Conservation (phyloP, 1,284 basidiomycete genomes). For the Malassezia sp. region DNA sequence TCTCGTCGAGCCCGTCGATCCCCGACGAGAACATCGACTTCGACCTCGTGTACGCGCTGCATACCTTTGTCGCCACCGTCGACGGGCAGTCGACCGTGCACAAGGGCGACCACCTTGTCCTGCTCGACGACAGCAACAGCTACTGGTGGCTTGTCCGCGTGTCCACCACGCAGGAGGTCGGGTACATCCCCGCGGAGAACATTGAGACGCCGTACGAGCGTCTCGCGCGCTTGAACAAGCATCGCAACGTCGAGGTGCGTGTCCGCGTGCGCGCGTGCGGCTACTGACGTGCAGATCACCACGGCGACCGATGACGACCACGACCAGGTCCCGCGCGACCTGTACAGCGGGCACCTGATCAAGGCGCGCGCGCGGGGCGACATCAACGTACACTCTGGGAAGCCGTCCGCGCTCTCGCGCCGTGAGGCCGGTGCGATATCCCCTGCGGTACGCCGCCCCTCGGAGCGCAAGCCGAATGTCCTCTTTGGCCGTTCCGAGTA, state of each 20-base stretch:
- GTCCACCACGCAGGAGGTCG: conserved; percentile 66
- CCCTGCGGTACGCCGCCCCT: conserved; percentile 21
- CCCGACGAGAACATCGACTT: conserved; percentile 47
- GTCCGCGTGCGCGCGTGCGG: too few species aligned
- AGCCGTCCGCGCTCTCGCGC: conserved; percentile 40
- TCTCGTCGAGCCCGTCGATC: conserved; percentile 44
- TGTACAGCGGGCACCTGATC: conserved; percentile 33
- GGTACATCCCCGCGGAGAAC: conserved; percentile 97
- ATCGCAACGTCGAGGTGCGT: conserved; percentile 90
- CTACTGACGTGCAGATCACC: too few species aligned
- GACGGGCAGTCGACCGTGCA: conserved; percentile 46
- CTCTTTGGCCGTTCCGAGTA: conserved; percentile 39
- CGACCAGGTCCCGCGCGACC: conserved; percentile 33
- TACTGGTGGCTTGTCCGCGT: conserved; percentile 47
- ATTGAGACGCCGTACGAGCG: conserved; percentile 97
- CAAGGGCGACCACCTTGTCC: conserved; percentile 44
- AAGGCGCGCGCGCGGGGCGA: conserved; percentile 22
- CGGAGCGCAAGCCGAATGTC: conserved; percentile 32
- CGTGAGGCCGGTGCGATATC: conserved; percentile 30
- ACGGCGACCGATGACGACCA: conserved; percentile 44
- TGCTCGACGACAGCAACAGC: conserved; percentile 46
- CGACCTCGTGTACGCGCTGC: conserved; percentile 45
- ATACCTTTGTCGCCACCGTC: conserved; percentile 45
- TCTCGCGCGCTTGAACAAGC: conserved; percentile 87
- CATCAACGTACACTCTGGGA: conserved; percentile 35